These are phyloP conservation scores for Wickerhamomyces sp. DNA, from an alignment of 1,139 yeast genomes.

Conservation along the genomic window DNA sequence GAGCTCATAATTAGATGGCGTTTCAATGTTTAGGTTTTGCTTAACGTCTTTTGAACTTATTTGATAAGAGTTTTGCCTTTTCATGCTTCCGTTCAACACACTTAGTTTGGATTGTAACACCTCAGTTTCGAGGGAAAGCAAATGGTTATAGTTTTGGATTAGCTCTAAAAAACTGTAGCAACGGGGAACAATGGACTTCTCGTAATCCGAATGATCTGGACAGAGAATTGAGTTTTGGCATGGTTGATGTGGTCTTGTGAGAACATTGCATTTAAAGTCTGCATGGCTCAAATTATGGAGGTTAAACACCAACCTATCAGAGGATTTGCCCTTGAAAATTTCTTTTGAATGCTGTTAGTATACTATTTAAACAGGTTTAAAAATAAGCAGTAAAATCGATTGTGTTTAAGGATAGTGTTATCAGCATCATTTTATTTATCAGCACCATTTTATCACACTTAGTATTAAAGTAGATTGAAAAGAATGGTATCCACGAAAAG, in stretches of 20 bases:
- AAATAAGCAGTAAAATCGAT: too few species aligned
- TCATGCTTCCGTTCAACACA: conserved; percentile 1
- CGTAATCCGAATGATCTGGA: conserved; percentile 11
- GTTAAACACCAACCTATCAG: conserved; percentile 1
- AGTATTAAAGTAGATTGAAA: too few species aligned
- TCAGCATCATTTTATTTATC: too few species aligned
- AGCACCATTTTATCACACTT: too few species aligned
- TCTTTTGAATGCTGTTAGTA: not conserved
- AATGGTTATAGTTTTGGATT: conserved; percentile 7
- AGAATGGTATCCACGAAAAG: too few species aligned
- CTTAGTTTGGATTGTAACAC: not conserved
- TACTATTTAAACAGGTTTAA: too few species aligned
- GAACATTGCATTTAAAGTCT: conserved; percentile 18
- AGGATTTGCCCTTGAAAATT: too few species aligned
- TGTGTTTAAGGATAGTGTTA: too few species aligned
- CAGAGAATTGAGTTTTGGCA: conserved; percentile 20
- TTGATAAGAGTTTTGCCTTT: conserved; percentile 14
- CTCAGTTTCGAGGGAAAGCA: not conserved
- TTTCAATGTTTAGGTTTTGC: not conserved
- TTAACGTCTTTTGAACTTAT: not conserved
- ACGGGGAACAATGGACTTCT: conserved; percentile 16
- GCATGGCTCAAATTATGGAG: conserved; percentile 13
- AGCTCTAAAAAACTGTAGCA: conserved; percentile 6
- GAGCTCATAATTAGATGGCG: too few species aligned
- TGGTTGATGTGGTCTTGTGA: conserved; percentile 6